Evolutionary conservation across 2,329 filamentous ascomycete genomes (phyloP).

Genomic region (Trichoderma sp.): DNA sequence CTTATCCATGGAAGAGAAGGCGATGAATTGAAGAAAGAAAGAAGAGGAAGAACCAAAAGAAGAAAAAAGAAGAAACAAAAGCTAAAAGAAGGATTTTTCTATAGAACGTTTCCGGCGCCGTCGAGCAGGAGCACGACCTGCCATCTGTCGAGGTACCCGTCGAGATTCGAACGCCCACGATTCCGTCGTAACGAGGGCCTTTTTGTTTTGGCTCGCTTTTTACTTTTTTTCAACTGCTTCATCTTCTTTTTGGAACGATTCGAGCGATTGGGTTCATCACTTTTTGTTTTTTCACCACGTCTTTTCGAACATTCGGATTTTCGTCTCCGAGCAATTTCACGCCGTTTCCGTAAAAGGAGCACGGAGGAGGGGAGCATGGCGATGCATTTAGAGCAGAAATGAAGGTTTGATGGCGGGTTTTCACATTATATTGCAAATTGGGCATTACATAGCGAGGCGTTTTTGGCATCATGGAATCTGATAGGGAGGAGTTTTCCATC

Average conservation of each 20-base stretch:
- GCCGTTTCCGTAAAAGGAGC: no score
- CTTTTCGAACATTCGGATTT: neutral
- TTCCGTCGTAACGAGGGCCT: neutral
- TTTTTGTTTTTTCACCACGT: neutral
- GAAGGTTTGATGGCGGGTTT: neutral
- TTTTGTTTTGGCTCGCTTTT: neutral
- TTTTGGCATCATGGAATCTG: conserved; percentile 9
- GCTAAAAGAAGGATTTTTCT: conserved; percentile 28
- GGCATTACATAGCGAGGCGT: conserved; percentile 40
- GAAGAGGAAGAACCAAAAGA: no score
- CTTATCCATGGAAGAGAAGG: conserved; percentile 45
- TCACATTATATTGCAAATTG: conserved; percentile 9
- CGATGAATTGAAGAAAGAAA: conserved; percentile 23
- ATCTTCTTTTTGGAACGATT: neutral
- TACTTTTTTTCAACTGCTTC: no score
- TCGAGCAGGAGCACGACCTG: conserved; percentile 11
- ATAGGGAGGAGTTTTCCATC: neutral
- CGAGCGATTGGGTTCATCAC: neutral
- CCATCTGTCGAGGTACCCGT: conserved; percentile 27
- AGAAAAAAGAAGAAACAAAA: conserved; percentile 22
- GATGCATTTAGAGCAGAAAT: neutral
- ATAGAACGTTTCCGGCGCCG: conserved; percentile 20
- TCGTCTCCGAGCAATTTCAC: neutral
- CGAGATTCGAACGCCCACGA: conserved; percentile 28
- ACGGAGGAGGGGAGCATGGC: neutral